Base-by-base conservation (phyloP, 805 yeast genomes). In the Saturnispora sekii region DNA sequence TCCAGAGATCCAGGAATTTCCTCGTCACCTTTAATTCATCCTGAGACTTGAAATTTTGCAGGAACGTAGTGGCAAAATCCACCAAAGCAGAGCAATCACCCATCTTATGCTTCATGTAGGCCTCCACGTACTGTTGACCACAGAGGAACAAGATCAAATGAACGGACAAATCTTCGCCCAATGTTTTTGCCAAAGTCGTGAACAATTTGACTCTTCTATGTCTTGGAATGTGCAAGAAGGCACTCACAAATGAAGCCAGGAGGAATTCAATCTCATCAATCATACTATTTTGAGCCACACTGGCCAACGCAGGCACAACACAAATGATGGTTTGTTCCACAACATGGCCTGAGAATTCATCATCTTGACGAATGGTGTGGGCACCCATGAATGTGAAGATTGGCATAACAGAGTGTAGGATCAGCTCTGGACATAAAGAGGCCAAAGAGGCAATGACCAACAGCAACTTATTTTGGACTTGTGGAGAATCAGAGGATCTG, bases 381-480 rank as follows among this genome's bases (percentile, higher is more conserved):
- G 97, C 95, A 48, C 98, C 98, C 97, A 93, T 93, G 56, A 93
- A 93, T 1, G 98, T 93, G 69, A 93, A 93, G 42, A 93, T 90
- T n/a, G 98, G 98, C 98, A 93, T 93, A 8, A 93, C 96, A 2
- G 96, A 84, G 65, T 93, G 97, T 44, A 93, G 68, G 28, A 93
- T 88, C 29, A 84, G 77, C 57, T 90, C 97, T 8, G 97, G 96
- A 10, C 90, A 84, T 45, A 93, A 66, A 1, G 87, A 70, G 1
- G 97, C 97, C 53, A 93, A 68, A 40, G 87, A 82, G 2, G 97
- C 84, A 53, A 93, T 79, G 26, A 93, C 90, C 47, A 90, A 67
- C 48, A 93, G 68, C 41, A 90, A 66, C 53, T 88, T 76, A 65
- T 93, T 93, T 65, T 93, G 98, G 26, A 89, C 94, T 63, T 90